phyloP scores from a whole-genome alignment of 768 basidiomycete genomes.

The Udeniomyces megalosporus region DNA sequence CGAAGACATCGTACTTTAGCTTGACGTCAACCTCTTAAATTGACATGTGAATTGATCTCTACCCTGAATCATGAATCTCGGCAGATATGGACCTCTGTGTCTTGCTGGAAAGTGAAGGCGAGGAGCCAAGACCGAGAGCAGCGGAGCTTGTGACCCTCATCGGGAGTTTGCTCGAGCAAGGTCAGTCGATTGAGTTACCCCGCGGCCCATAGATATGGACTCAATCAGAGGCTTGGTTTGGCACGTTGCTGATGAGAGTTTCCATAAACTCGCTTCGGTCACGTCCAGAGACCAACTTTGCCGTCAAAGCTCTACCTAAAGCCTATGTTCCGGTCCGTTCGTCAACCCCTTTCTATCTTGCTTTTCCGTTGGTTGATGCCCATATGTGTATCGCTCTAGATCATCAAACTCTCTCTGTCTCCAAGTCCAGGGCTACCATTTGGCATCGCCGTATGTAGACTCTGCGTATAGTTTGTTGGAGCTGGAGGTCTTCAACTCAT shows the following conservation, averaged over 20 bases:
- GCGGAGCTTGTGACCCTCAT: constrained; percentile 79
- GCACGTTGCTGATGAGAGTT: not conserved
- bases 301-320: constrained; percentile 88
- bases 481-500: not conserved
- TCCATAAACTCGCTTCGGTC: not conserved
- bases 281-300: constrained; percentile 74
- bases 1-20: too few species aligned
- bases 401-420: constrained; percentile 87
- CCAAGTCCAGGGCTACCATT: constrained; percentile 43
- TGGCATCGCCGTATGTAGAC: constrained; percentile 48
- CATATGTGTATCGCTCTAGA: constrained; percentile 29
- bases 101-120: constrained; percentile 70
- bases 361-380: too few species aligned
- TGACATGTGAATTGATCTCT: not conserved
- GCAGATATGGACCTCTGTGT: constrained; percentile 98
- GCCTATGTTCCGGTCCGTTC: constrained; percentile 32
- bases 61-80: not conserved
- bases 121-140: constrained; percentile 47
- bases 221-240: not conserved
- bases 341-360: too few species aligned
- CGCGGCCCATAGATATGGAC: too few species aligned
- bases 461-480: not conserved
- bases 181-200: constrained; percentile 35
- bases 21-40: not conserved
- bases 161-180: constrained; percentile 79